Conservation (phyloP, 2,329 filamentous ascomycete genomes). For the Trichoderma gracile region DNA sequence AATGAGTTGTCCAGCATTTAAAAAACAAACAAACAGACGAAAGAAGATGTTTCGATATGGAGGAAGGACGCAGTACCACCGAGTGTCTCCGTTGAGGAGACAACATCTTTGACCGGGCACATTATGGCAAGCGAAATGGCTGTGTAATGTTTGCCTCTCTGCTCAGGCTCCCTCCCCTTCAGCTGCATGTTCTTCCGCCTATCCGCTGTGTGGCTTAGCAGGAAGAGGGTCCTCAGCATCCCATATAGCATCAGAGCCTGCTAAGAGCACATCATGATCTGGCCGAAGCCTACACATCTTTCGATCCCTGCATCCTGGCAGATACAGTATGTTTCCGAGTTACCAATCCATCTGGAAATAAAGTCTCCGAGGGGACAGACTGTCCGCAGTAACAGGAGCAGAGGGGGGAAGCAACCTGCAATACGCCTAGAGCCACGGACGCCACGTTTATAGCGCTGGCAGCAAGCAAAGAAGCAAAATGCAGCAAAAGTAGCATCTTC, state of each 20-base stretch:
- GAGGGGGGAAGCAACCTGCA: neutral
- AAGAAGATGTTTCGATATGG: neutral
- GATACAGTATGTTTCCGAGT: neutral
- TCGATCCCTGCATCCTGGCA: neutral
- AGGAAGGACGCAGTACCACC: neutral
- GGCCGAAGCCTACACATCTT: neutral
- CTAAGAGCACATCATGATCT: neutral
- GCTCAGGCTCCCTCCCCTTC: neutral
- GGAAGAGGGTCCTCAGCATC: neutral
- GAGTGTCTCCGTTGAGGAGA: neutral
- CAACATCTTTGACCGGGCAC: neutral
- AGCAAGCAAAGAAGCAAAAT: neutral
- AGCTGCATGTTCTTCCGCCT: neutral
- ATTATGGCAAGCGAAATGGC: neutral
- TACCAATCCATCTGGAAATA: neutral
- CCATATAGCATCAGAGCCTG: neutral
- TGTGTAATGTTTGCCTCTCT: neutral
- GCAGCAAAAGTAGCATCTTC: too few relatives aligned
- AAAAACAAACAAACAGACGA: neutral
- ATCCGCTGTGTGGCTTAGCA: neutral
- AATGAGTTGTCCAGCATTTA: slow-evolving; percentile 7
- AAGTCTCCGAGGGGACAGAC: neutral
- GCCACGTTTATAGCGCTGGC: neutral
- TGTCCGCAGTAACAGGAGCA: neutral
- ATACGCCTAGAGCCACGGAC: neutral